A percentile compares a stretch with the other conserved stretches of the same genome.
Conservation (phyloP, 1,284 basidiomycete species). For the Melampsora americana region DNA sequence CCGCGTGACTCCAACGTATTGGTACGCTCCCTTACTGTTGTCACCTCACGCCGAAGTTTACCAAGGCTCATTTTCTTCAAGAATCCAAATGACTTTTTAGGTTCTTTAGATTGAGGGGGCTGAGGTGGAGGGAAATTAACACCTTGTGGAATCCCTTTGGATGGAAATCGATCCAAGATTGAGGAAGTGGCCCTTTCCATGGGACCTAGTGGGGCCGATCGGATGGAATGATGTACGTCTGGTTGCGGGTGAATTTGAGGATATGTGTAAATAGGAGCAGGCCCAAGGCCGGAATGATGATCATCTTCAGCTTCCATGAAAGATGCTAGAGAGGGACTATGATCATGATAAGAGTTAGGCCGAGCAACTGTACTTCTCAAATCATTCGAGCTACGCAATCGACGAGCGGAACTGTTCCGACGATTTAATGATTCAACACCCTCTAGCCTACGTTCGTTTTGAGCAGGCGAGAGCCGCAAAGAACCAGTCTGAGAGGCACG, state of each 20-base stretch:
- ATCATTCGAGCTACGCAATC: slow-evolving; percentile 31
- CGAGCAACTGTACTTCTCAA: background rate
- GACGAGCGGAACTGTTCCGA: slow-evolving; percentile 16
- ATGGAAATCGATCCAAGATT: slow-evolving; percentile 1
- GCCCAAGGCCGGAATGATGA: slow-evolving; percentile 7
- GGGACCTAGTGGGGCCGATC: too few species aligned
- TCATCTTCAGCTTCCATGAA: slow-evolving; percentile 16
- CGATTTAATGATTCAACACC: too few species aligned
- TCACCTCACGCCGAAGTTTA: slow-evolving; percentile 35
- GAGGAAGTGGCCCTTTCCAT: too few species aligned
- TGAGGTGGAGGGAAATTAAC: background rate
- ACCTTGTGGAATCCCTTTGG: background rate
- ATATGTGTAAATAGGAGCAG: background rate
- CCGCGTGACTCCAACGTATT: too few species aligned
- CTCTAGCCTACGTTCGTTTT: too few species aligned
- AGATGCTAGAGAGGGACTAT: background rate
- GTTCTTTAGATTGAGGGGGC: background rate
- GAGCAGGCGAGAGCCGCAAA: background rate
- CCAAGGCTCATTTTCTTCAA: slow-evolving; percentile 43
- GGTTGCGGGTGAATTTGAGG: background rate
- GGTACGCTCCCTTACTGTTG: background rate
- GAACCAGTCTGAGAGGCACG: background rate
- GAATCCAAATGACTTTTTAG: slow-evolving; percentile 43
- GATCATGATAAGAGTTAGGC: slow-evolving; percentile 21
- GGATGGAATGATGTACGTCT: too few species aligned